These are phyloP conservation scores for Trametes meyenii DNA, from an alignment of 768 basidiomycete species.

Conservation along the genomic window DNA sequence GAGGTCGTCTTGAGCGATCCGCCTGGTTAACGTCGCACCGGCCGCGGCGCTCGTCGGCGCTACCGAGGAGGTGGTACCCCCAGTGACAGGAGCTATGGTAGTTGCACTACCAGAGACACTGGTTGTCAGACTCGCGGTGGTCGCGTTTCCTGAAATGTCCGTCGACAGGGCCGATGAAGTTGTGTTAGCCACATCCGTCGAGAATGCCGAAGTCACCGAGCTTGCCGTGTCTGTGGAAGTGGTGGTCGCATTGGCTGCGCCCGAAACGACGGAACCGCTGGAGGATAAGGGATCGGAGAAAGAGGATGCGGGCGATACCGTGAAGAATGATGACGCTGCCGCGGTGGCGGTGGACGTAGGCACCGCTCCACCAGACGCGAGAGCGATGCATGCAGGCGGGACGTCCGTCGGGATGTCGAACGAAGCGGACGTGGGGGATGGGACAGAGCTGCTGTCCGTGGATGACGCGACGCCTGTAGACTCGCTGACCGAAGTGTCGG, in stretches of 20 bases:
- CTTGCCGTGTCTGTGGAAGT: conserved; percentile 2
- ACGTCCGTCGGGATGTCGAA: conserved; percentile 8
- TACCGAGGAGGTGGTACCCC: not conserved
- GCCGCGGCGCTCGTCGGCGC: not conserved
- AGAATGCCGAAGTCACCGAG: not conserved
- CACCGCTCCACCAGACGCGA: conserved; percentile 4
- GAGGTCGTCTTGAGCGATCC: conserved; percentile 39
- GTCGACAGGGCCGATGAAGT: not conserved
- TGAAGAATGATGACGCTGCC: not conserved
- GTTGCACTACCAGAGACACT: not conserved
- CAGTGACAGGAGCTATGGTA: not conserved
- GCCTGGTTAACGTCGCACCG: conserved; percentile 17
- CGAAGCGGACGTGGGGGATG: conserved; percentile 6
- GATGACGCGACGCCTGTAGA: not conserved
- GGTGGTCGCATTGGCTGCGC: not conserved
- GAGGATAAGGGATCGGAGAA: not conserved
- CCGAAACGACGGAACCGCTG: not conserved
- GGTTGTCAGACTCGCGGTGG: not conserved
- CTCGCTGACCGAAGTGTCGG: not conserved
- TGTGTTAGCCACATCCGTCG: not conserved
- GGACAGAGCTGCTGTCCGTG: not conserved
- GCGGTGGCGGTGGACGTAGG: not conserved
- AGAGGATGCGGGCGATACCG: not conserved
- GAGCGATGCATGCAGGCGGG: conserved; percentile 19
- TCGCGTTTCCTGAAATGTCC: not conserved